Conservation (phyloP, 2,329 filamentous ascomycete species). For the Cladorrhinum sp. region DNA sequence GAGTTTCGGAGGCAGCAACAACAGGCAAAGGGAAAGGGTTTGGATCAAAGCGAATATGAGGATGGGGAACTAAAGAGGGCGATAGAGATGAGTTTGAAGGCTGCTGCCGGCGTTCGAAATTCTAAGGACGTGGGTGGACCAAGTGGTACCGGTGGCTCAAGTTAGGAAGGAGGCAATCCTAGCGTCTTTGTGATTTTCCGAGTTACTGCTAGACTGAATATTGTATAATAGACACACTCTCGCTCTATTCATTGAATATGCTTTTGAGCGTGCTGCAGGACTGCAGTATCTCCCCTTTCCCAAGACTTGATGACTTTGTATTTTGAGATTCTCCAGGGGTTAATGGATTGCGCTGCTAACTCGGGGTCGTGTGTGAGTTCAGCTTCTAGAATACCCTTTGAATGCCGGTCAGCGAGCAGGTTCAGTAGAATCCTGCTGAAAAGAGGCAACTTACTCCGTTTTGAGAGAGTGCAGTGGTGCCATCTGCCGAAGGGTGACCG, state of each 20-base stretch:
- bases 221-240: too few relatives aligned
- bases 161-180: too few relatives aligned
- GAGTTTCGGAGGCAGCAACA: conserved; percentile 41
- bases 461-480: conserved; percentile 25
- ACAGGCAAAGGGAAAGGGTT: conserved; percentile 35
- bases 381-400: conserved; percentile 28
- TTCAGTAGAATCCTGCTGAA: too few relatives aligned
- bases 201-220: too few relatives aligned
- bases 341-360: conserved; percentile 30
- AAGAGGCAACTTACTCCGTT: conserved; percentile 31
- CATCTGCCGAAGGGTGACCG: conserved; percentile 1
- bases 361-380: conserved; percentile 29
- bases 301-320: conserved; percentile 25
- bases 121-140: conserved; percentile 14
- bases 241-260: background rate
- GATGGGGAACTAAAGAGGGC: conserved; percentile 56
- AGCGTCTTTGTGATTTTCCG: background rate
- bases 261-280: conserved; percentile 3
- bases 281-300: conserved; percentile 28
- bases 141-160: background rate
- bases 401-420: too few relatives aligned
- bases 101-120: conserved; percentile 28
- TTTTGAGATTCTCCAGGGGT: conserved; percentile 33
- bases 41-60: conserved; percentile 45
- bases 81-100: conserved; percentile 54